These are phyloP conservation scores for Penicillium chermesinum DNA, from an alignment of 495 filamentous ascomycete species.

Conservation along the genomic window DNA sequence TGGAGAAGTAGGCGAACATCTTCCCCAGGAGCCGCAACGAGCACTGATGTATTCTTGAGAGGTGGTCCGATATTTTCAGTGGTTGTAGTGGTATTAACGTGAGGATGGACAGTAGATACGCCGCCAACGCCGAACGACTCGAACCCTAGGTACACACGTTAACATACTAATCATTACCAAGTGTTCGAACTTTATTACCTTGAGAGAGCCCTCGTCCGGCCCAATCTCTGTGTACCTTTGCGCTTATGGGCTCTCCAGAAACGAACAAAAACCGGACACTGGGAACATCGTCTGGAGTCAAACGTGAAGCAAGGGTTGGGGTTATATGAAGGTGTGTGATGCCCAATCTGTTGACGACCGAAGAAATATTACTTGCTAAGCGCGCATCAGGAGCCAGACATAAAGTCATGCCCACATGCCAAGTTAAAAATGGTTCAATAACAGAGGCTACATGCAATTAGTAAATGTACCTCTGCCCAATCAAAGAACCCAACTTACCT, in stretches of 20 bases:
- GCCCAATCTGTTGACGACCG: conserved; percentile 47
- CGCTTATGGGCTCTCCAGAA: conserved; percentile 65
- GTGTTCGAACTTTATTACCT: conserved; percentile 34
- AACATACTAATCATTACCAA: not conserved
- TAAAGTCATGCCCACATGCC: conserved; percentile 66
- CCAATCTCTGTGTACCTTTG: conserved; percentile 62
- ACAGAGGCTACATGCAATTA: conserved; percentile 52
- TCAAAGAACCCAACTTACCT: conserved; percentile 22
- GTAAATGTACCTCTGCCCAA: not conserved
- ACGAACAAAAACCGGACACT: conserved; percentile 62
- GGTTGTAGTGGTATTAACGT: conserved; percentile 35
- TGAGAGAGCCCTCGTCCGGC: conserved; percentile 59
- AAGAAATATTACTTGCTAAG: conserved; percentile 59
- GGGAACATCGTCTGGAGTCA: conserved; percentile 58
- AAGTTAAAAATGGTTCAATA: conserved; percentile 76
- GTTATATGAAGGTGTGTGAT: conserved; percentile 77
- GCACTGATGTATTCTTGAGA: conserved; percentile 64
- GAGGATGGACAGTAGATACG: conserved; percentile 60
- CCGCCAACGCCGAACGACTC: conserved; percentile 70
- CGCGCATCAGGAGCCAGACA: conserved; percentile 62
- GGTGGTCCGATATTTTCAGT: conserved; percentile 60
- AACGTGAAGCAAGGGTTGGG: conserved; percentile 65
- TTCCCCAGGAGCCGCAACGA: conserved; percentile 49
- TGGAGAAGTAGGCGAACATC: conserved; percentile 47
- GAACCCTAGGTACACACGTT: conserved; percentile 43